Percentiles rank a stretch among this genome's conserved stretches.
Conservation (phyloP, 2,329 filamentous ascomycete genomes). For the Microdochium nivale region DNA sequence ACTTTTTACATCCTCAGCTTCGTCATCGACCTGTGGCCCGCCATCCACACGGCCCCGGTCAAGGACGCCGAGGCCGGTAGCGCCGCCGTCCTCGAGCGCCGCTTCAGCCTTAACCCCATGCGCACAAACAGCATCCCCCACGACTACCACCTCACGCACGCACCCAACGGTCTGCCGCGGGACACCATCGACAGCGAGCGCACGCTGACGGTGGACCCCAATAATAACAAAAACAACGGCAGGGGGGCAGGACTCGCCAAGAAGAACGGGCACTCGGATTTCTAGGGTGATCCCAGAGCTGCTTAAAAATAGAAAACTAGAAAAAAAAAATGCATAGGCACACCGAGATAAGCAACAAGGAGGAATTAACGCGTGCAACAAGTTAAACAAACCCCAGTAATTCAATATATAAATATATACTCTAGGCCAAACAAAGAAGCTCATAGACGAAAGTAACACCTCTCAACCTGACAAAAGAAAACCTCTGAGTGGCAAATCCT, state of each 20-base stretch:
- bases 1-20: constrained; percentile 84
- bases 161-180: neutral
- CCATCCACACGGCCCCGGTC: constrained; percentile 50
- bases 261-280: neutral
- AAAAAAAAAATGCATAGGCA: too few species aligned
- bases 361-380: too few species aligned
- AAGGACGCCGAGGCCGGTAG: too few species aligned
- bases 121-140: neutral
- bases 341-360: too few species aligned
- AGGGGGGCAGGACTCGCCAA: neutral
- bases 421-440: too few species aligned
- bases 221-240: neutral
- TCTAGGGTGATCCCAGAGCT: too few species aligned
- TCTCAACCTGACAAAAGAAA: too few species aligned
- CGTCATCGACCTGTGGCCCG: constrained; percentile 78
- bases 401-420: too few species aligned
- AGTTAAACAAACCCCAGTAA: too few species aligned
- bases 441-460: too few species aligned
- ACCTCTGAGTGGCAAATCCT: too few species aligned
- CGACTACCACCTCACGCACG: neutral
- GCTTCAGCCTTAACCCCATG: constrained; percentile 2
- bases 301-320: too few species aligned
- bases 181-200: neutral
- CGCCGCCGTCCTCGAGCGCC: constrained; percentile 9
- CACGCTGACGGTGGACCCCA: neutral